phyloP scores from a whole-genome alignment of 1,284 basidiomycete species.

The Takashimella tepidaria region DNA sequence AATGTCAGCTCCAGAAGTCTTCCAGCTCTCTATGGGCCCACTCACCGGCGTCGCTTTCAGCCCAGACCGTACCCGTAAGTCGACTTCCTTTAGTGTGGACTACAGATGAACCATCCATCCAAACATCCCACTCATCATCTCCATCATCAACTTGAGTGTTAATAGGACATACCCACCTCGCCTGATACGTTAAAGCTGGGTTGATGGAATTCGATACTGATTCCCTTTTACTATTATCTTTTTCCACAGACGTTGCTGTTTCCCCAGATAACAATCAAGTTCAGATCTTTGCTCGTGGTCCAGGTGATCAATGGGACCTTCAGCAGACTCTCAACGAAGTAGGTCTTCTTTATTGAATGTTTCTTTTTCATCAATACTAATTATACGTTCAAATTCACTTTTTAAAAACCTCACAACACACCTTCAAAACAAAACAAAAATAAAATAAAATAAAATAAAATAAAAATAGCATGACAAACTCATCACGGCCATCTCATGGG shows the following conservation, averaged over 20 bases:
- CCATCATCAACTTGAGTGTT: no score
- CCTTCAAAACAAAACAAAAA: no score
- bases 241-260: conserved; percentile 71
- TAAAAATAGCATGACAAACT: conserved; percentile 89
- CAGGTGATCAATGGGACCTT: conserved; percentile 64
- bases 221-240: background rate
- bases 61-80: conserved; percentile 76
- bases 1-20: conserved; percentile 73
- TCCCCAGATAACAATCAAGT: conserved; percentile 87
- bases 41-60: conserved; percentile 91
- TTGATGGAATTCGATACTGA: no score
- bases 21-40: conserved; percentile 71
- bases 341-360: conserved; percentile 33
- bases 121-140: background rate
- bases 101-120: background rate
- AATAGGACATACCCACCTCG: no score
- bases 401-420: no score
- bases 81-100: no score
- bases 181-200: no score
- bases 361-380: no score
- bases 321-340: conserved; percentile 84
- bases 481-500: conserved; percentile 99
- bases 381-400: no score
- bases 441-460: no score
- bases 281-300: conserved; percentile 68